Conservation (phyloP, 139 green algal genomes). For the Asterochloris erici region DNA sequence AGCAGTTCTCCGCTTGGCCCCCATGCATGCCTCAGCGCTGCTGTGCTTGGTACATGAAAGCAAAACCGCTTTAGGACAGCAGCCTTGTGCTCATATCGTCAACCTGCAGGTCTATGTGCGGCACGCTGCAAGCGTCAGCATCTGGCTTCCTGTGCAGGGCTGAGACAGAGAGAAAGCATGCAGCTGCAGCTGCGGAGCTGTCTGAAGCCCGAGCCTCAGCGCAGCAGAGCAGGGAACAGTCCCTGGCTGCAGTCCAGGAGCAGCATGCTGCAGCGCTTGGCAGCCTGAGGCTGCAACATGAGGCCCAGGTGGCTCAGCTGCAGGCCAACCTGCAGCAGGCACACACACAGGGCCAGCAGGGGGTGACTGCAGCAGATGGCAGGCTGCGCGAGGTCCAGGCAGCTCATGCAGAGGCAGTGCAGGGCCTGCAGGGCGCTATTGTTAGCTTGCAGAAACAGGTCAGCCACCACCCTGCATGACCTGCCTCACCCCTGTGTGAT, state of each 20-base stretch:
- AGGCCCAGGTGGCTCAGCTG: not conserved
- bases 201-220: no score
- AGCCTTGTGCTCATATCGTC: no score
- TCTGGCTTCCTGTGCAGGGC: no score
- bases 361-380: not conserved
- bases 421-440: not conserved
- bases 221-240: not conserved
- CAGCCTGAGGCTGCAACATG: slow-evolving; percentile 1
- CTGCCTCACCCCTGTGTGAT: not conserved
- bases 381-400: not conserved
- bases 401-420: not conserved
- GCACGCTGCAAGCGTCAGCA: no score
- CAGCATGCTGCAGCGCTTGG: slow-evolving; percentile 6
- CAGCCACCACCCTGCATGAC: not conserved
- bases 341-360: not conserved
- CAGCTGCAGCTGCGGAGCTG: no score
- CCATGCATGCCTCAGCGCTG: no score
- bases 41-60: no score
- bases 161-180: no score
- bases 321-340: slow-evolving; percentile 6
- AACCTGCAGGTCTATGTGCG: no score
- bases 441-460: not conserved
- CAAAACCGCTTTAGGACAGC: no score
- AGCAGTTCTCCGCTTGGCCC: no score
- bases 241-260: not conserved